Evolutionary conservation across 345 rosid species (phyloP).

Genomic region (Eucalyptus virginea): DNA sequence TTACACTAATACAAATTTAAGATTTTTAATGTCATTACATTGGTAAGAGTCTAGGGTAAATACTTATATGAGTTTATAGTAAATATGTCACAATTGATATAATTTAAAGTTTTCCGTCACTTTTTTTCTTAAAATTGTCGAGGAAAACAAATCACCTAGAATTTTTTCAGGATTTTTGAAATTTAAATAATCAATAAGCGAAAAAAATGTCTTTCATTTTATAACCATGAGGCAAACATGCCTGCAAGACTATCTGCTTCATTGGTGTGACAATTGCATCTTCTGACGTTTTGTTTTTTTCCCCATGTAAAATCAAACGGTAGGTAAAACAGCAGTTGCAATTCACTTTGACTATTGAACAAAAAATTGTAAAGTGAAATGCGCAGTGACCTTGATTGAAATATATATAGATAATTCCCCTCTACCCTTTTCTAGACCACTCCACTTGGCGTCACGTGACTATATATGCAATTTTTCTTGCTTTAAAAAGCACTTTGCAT

Average conservation of each 20-base stretch:
- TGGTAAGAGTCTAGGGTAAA: no score
- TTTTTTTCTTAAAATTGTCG: background rate
- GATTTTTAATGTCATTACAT: no score
- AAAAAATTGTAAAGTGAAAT: background rate
- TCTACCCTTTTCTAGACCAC: background rate
- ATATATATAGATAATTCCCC: background rate
- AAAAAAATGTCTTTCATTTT: background rate
- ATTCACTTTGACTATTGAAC: background rate
- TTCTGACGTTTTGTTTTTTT: background rate
- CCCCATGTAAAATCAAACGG: background rate
- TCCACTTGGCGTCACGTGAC: background rate
- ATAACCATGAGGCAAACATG: background rate
- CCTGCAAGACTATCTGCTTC: background rate
- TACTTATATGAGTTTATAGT: no score
- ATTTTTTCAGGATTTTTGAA: background rate
- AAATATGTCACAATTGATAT: no score
- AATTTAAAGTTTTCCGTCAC: accelerated
- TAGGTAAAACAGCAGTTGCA: background rate
- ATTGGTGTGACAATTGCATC: background rate
- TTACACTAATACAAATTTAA: no score
- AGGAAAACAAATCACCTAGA: background rate
- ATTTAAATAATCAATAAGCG: background rate
- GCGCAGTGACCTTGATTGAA: background rate
- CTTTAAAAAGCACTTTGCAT: background rate
- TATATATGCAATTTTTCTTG: background rate